phyloP scores from a whole-genome alignment of 1,284 basidiomycete genomes.

The Tetrapyrgos nigripes region DNA sequence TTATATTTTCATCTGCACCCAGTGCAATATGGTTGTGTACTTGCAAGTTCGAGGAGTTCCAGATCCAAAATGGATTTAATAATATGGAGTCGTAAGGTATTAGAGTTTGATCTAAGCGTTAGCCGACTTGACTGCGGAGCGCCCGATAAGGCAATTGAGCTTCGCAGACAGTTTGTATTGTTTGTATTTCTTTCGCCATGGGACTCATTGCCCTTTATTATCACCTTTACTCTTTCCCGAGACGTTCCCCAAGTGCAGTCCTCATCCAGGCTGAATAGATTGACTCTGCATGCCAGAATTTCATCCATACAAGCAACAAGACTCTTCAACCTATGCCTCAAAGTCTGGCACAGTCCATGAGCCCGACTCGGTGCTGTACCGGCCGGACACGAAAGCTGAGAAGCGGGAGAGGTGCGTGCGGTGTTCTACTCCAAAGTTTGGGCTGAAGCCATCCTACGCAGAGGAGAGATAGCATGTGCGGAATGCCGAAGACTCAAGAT shows the following conservation, averaged over 20 bases:
- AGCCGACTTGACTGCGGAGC: no score
- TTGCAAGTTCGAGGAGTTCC: no score
- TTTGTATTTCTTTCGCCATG: neutral
- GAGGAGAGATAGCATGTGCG: constrained; percentile 53
- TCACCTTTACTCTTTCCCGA: no score
- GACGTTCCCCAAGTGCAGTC: neutral
- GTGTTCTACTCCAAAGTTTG: no score
- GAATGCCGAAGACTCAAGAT: constrained; percentile 52
- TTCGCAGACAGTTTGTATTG: neutral
- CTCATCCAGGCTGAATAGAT: neutral
- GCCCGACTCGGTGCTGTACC: neutral
- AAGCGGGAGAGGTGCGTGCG: constrained; percentile 15
- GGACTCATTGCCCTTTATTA: neutral
- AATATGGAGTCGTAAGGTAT: no score
- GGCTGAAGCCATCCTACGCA: constrained; percentile 16
- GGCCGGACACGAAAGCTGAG: constrained; percentile 10
- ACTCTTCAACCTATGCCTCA: constrained; percentile 6
- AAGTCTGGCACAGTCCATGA: neutral
- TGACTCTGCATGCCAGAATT: constrained; percentile 12
- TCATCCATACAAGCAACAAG: constrained; percentile 19
- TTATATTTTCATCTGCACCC: no score
- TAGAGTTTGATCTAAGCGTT: no score
- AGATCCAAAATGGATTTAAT: no score
- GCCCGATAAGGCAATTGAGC: no score
- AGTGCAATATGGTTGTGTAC: no score